Base-by-base conservation (phyloP, 148 eudicot genomes). In the Rhododendron griersonianum region DNA sequence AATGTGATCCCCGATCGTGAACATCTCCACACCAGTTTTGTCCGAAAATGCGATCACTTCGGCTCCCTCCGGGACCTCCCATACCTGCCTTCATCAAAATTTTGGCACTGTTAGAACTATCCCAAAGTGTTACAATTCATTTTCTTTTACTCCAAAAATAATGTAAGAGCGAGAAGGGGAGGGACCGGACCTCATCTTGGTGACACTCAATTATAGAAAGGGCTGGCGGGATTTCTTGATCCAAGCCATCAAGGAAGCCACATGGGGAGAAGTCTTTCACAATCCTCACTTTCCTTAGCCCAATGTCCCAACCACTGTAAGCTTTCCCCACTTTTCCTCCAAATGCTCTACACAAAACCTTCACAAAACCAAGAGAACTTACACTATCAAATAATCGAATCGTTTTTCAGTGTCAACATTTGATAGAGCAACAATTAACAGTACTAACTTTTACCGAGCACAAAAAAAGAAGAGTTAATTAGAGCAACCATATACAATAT, bases 1-100 rank as follows among this genome's bases (percentile, higher is more conserved):
- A 76, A 94, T 90, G 85, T 95, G 92, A 45, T 95, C 88, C 45
- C 93, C 94, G 77, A 92, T 90, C 14, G 82, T 83, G 55, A 93
- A 94, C 98, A 95, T 95, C 81, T 95, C 98, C 23, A 95, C 93
- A 7, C 89, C 89, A 21, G 98, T 95, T 86, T 95, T 95, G 41
- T 94, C 93, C 4, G 98, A 94, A 78, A 33, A 85, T 61, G 91
- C 98, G 5, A 93, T 86, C 78, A 94, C 93, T 88, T 91, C 81
- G 1, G 93, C 98, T 13, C 89, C 93, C 37, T 57, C 14, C 0
- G 98, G 98, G n/a, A 95, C 86, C 81, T 95, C 96, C 92, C 91
- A 91, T 15, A 93, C 92, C 93, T 92, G 84, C 25, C 25, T 23
- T 53, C 14, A 76, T 41, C 13, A 37, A 44, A 35, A 15, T 33